Evolutionary conservation across 805 yeast species (phyloP), one percentile per base, ranked within the genome.

Genomic region (Jamesozyma gamospora): DNA sequence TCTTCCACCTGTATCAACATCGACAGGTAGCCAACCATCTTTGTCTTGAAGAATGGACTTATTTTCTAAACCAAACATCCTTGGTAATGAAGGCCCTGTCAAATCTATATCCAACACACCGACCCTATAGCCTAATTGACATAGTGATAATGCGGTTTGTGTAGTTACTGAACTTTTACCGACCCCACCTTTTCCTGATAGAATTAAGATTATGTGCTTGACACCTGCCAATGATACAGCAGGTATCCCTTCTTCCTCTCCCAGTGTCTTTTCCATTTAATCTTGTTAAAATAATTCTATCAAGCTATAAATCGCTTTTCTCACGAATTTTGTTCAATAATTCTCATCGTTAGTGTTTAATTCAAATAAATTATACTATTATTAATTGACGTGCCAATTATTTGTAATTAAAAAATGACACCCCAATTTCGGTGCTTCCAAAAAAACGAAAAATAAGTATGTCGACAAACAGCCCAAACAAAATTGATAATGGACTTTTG

Each of bases 131-230:
- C 92, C 94, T 54, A 72, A 66, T 12, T 69, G 64, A 5, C 79
- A 84, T 25, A 92, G 66, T 0, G 88, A 70, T n/a, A 92, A 68
- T 0, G 96, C 97, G 1, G 87, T 69, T 56, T 92, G 99, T 0
- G 96, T 84, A 3, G 98, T 88, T 1, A 92, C 87, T 0, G 96
- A 86, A 11, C 96, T 86, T 58, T 92, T 92, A 2, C 98, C 98
- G 1, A 92, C 98, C 18, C 98, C 96, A 24, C 96, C 96, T 60
- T 87, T 87, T 1, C 96, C 99, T 0, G 96, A 86, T 3, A 92
- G 73, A 10, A 92, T 79, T 28, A 92, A 69, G 3, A 87, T 57
- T 4, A 92, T 77, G 56, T 90, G 95, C 50, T 79, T 77, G 26
- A 90, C 79, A 37, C 71, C 65, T 16, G 62, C 51, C 17, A 74